Evolutionary conservation across 2,329 filamentous ascomycete genomes (phyloP).

Genomic region (Colletotrichum falcatum): DNA sequence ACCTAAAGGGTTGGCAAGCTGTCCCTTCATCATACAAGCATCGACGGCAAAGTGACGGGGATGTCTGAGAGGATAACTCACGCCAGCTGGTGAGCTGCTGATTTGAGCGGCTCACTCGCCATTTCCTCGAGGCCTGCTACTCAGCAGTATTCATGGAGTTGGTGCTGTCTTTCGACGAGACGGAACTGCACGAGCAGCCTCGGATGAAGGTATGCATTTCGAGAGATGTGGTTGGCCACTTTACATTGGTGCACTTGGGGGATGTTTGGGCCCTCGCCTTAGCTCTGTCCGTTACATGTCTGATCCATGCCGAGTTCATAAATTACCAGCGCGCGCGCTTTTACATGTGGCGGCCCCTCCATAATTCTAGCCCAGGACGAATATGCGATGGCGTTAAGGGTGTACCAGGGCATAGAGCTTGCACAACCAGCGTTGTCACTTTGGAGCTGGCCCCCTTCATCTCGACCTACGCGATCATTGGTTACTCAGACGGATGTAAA

Average conservation of each 20-base stretch:
- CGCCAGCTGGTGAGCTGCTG: background rate
- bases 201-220: background rate
- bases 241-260: background rate
- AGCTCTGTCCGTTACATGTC: constrained; percentile 24
- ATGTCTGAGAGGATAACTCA: constrained; percentile 1
- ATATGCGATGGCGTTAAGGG: constrained; percentile 15
- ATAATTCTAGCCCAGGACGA: background rate
- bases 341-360: background rate
- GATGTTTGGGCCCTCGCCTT: background rate
- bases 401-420: constrained; percentile 29
- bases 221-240: background rate
- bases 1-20: background rate
- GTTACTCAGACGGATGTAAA: background rate
- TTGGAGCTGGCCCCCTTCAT: background rate
- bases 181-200: too few species aligned
- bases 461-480: background rate
- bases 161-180: background rate
- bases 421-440: constrained; percentile 9
- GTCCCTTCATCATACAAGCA: background rate
- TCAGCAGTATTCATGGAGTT: background rate
- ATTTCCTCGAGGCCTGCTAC: background rate
- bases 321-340: background rate
- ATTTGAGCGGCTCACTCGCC: background rate
- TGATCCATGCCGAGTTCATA: too few species aligned
- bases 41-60: background rate